Conservation (phyloP, 2,329 filamentous ascomycete genomes). For the Colletotrichum sublineola region DNA sequence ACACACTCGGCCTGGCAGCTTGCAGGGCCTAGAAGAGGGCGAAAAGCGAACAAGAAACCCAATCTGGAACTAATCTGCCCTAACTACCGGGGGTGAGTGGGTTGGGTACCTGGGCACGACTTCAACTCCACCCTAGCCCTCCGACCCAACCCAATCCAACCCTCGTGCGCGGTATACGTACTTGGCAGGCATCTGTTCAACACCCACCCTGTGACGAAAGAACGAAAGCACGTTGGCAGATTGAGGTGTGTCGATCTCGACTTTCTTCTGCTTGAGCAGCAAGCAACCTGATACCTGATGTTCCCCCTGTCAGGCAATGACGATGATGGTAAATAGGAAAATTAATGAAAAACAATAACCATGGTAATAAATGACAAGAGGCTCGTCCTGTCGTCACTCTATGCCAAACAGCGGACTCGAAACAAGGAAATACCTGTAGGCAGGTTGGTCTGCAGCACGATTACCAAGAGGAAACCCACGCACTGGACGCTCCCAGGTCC, state of each 20-base stretch:
- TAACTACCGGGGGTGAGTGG: not conserved
- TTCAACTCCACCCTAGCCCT: not conserved
- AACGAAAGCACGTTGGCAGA: not conserved
- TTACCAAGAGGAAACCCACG: not conserved
- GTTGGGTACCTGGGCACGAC: not conserved
- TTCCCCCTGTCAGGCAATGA: not conserved
- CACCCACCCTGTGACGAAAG: not conserved
- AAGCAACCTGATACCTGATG: not conserved
- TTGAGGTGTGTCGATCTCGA: not conserved
- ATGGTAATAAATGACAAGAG: not conserved
- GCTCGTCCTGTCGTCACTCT: not conserved
- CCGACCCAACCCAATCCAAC: not conserved
- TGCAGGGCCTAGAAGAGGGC: not conserved
- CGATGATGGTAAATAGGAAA: not conserved
- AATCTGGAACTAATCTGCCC: slow-evolving; percentile 11
- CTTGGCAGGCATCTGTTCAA: no score
- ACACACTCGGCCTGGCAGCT: not conserved
- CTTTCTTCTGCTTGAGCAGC: not conserved
- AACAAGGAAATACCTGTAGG: not conserved
- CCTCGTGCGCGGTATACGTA: not conserved
- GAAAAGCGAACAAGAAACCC: not conserved
- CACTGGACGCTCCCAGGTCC: not conserved
- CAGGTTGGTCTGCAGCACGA: not conserved
- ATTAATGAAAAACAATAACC: not conserved
- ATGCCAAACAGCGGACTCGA: not conserved